Conservation (phyloP, 345 rosid species). For the Reutealis trisperma region DNA sequence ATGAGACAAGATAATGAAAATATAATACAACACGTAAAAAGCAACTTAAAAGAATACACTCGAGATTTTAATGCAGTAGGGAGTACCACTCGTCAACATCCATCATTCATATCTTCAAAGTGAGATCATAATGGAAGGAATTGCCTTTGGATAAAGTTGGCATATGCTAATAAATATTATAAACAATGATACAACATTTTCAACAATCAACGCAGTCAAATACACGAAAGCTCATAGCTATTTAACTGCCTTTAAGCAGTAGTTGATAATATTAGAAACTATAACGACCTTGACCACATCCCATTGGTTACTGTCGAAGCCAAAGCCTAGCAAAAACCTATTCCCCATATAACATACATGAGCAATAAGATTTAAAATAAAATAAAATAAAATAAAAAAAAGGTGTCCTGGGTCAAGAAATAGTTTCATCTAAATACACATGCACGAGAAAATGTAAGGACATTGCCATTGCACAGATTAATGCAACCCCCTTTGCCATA, state of each 20-base stretch:
- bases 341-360: background rate
- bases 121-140: background rate
- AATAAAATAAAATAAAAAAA: no score
- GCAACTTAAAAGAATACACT: background rate
- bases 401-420: background rate
- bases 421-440: background rate
- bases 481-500: background rate
- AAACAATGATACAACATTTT: background rate
- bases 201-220: background rate
- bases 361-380: background rate
- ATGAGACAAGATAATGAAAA: background rate
- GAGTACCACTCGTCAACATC: background rate
- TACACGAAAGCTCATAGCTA: conserved; percentile 4
- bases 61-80: background rate
- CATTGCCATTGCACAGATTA: background rate
- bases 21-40: no score
- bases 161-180: background rate
- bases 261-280: background rate
- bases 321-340: no score
- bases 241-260: background rate
- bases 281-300: background rate
- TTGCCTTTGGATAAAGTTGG: background rate
- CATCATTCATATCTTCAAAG: background rate
- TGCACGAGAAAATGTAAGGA: background rate
- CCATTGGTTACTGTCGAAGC: background rate